These are phyloP conservation scores for Penicillium carneum DNA, from an alignment of 2,329 filamentous ascomycete genomes.

Conservation along the genomic window DNA sequence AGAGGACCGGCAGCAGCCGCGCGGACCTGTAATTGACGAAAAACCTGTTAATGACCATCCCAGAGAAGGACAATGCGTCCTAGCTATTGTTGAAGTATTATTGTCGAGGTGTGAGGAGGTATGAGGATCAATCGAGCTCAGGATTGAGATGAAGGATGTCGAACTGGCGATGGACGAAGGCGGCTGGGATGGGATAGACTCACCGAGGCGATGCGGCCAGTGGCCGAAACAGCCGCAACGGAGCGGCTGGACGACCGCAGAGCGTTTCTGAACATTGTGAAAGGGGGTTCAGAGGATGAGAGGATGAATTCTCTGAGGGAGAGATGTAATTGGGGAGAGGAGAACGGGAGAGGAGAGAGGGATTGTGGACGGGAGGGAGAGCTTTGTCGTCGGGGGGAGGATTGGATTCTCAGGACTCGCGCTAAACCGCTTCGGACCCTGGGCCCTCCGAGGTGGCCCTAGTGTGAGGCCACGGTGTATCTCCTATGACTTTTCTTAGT, in stretches of 20 bases:
- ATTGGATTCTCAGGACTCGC: slow-evolving; percentile 50
- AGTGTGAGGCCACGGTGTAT: slow-evolving; percentile 40
- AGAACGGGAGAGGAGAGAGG: slow-evolving; percentile 49
- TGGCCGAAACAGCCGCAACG: slow-evolving; percentile 90
- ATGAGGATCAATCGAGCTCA: slow-evolving; percentile 42
- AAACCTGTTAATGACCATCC: slow-evolving; percentile 60
- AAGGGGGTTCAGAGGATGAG: slow-evolving; percentile 52
- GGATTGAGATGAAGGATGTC: slow-evolving; percentile 44
- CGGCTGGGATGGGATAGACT: slow-evolving; percentile 67
- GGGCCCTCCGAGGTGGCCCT: slow-evolving; percentile 52
- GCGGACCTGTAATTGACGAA: slow-evolving; percentile 71
- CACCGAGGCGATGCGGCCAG: slow-evolving; percentile 91
- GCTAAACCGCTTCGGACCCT: slow-evolving; percentile 51
- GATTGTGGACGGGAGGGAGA: slow-evolving; percentile 55
- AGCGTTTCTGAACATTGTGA: slow-evolving; percentile 96
- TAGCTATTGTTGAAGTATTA: slow-evolving; percentile 33
- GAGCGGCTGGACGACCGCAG: slow-evolving; percentile 95
- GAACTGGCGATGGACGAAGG: slow-evolving; percentile 46
- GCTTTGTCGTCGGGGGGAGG: slow-evolving; percentile 52
- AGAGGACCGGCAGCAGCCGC: slow-evolving; percentile 80
- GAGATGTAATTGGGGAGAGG: slow-evolving; percentile 53
- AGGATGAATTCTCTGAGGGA: slow-evolving; percentile 53
- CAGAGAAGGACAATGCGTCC: slow-evolving; percentile 45
- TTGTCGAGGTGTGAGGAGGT: slow-evolving; percentile 35
- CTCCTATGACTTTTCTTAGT: slow-evolving; percentile 8